Evolutionary conservation across 2,329 filamentous ascomycete genomes (phyloP).

Genomic region (Mycocentrospora acerina): DNA sequence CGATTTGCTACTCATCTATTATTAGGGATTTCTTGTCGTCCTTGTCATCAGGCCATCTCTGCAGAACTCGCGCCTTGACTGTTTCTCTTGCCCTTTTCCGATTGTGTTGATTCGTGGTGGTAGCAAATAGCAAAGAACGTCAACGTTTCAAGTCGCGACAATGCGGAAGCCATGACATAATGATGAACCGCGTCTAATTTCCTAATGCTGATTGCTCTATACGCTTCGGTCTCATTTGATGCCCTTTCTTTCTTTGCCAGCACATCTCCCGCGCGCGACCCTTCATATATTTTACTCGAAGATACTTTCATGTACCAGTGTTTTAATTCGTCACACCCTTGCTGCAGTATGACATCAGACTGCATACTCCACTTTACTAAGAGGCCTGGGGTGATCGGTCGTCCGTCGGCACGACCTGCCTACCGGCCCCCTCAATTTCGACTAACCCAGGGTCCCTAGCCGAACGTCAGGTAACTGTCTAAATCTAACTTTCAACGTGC

Average conservation of each 20-base stretch:
- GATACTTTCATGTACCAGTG: constrained; percentile 8
- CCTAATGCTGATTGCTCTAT: too few species aligned
- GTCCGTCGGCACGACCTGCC: constrained; percentile 20
- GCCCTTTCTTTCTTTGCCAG: constrained; percentile 12
- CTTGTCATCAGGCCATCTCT: neutral
- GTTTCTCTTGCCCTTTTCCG: neutral
- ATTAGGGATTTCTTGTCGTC: too few species aligned
- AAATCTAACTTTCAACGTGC: constrained; percentile 4
- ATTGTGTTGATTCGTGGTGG: neutral
- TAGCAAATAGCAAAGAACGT: too few species aligned
- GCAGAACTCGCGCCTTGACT: constrained; percentile 5
- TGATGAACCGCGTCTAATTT: neutral
- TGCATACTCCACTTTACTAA: constrained; percentile 7
- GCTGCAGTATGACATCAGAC: constrained; percentile 25
- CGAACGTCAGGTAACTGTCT: constrained; percentile 6
- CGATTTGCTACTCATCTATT: too few species aligned
- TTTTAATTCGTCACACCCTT: constrained; percentile 18
- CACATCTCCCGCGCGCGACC: constrained; percentile 15
- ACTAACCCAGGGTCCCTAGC: constrained; percentile 15
- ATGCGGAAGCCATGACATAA: constrained; percentile 4
- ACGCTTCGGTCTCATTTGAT: constrained; percentile 11
- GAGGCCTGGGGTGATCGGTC: constrained; percentile 4
- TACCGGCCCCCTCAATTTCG: constrained; percentile 21
- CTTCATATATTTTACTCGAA: constrained; percentile 4
- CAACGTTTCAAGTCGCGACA: constrained; percentile 15